These are phyloP conservation scores for Yamadazyma dendronema DNA, from an alignment of 1,139 yeast species.

Conservation along the genomic window DNA sequence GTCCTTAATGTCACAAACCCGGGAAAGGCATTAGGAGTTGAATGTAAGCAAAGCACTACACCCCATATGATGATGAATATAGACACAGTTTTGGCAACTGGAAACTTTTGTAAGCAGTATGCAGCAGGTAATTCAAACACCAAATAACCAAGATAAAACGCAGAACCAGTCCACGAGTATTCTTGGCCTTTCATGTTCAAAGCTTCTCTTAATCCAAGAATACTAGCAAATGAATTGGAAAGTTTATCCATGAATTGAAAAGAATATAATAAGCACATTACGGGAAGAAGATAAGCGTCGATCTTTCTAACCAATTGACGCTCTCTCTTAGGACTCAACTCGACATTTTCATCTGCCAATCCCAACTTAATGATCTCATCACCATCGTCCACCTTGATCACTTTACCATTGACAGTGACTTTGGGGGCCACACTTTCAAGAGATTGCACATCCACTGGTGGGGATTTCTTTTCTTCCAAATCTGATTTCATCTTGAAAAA, in stretches of 20 bases:
- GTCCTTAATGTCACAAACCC: slow-evolving; percentile 31
- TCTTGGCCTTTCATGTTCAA: slow-evolving; percentile 48
- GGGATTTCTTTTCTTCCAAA: not conserved
- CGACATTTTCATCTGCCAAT: slow-evolving; percentile 12
- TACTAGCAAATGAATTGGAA: slow-evolving; percentile 56
- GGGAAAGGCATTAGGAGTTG: slow-evolving; percentile 24
- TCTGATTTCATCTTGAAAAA: not conserved
- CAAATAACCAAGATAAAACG: slow-evolving; percentile 54
- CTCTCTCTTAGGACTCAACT: slow-evolving; percentile 16
- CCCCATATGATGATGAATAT: slow-evolving; percentile 31
- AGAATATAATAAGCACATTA: slow-evolving; percentile 53
- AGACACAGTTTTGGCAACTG: slow-evolving; percentile 26
- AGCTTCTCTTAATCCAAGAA: slow-evolving; percentile 53
- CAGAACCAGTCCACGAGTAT: slow-evolving; percentile 58
- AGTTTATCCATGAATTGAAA: slow-evolving; percentile 66
- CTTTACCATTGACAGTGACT: slow-evolving; percentile 9
- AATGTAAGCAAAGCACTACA: slow-evolving; percentile 22
- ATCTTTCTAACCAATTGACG: slow-evolving; percentile 38
- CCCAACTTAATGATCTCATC: slow-evolving; percentile 34
- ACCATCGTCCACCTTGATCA: slow-evolving; percentile 19
- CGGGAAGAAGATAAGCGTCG: slow-evolving; percentile 53
- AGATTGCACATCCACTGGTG: slow-evolving; percentile 1
- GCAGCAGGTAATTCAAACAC: slow-evolving; percentile 48
- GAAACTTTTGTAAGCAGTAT: slow-evolving; percentile 35
- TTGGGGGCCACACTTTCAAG: slow-evolving; percentile 6